Percentiles rank a stretch among this genome's conserved stretches.
Conservation (phyloP, 345 rosid genomes). For the Salix purpurea region DNA sequence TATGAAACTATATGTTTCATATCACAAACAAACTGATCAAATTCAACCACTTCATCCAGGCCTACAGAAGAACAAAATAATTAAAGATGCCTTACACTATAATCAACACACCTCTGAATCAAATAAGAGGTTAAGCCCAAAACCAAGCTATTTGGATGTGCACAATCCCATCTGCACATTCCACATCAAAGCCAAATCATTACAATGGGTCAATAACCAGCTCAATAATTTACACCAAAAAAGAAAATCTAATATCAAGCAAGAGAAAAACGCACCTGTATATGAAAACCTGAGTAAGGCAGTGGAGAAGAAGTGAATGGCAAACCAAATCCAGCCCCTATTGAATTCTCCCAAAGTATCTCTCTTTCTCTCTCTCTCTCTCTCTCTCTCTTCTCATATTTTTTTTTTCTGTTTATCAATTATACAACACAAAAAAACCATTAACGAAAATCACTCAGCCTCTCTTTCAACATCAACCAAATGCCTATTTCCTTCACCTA, state of each 20-base stretch:
- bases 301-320: constrained; percentile 29
- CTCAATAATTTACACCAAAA: background rate
- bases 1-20: constrained; percentile 30
- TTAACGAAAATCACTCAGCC: constrained; percentile 29
- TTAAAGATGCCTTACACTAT: constrained; percentile 39
- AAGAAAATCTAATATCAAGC: constrained; percentile 8
- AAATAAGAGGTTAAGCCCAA: constrained; percentile 47
- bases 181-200: constrained; percentile 31
- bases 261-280: constrained; percentile 34
- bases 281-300: constrained; percentile 36
- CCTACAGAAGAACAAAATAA: constrained; percentile 39
- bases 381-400: constrained; percentile 25
- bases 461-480: constrained; percentile 30
- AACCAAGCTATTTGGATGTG: constrained; percentile 40
- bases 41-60: constrained; percentile 35
- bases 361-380: constrained; percentile 9
- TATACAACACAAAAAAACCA: constrained; percentile 46
- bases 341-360: constrained; percentile 35
- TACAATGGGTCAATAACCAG: constrained; percentile 7
- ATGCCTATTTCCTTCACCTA: constrained; percentile 19
- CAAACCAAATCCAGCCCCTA: constrained; percentile 45
- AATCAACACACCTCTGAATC: constrained; percentile 55
- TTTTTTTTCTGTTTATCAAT: constrained; percentile 17
- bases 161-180: constrained; percentile 68
- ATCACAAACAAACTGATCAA: constrained; percentile 48